Percentiles rank a stretch among this genome's conserved stretches.
phyloP scores from a whole-genome alignment of 2,329 filamentous ascomycete genomes.

The Microcyclosporella mali region DNA sequence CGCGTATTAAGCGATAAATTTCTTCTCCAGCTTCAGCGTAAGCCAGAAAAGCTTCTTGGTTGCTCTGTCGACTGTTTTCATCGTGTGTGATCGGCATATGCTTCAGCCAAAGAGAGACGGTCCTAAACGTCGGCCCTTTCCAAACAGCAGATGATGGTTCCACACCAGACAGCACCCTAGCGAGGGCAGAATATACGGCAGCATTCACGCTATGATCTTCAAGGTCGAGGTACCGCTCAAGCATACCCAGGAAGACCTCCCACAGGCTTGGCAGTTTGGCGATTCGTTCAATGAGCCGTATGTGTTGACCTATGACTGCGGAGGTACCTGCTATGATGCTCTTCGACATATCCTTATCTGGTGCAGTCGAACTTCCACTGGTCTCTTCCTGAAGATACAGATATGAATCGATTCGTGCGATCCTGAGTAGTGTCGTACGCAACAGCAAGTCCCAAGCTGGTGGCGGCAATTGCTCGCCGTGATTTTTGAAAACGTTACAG shows the following conservation, averaged over 20 bases:
- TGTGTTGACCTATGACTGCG: conserved; percentile 66
- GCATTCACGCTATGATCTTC: conserved; percentile 37
- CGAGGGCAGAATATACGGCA: conserved; percentile 38
- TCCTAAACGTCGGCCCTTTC: conserved; percentile 24
- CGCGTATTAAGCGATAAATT: conserved; percentile 68
- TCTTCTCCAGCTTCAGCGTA: conserved; percentile 72
- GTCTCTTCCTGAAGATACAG: conserved; percentile 12
- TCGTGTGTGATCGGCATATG: conserved; percentile 19
- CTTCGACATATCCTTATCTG: conserved; percentile 57
- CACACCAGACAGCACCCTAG: conserved; percentile 34
- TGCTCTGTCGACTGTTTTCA: conserved; percentile 34
- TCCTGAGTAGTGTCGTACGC: conserved; percentile 70
- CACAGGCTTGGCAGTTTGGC: conserved; percentile 66
- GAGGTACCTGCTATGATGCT: conserved; percentile 68
- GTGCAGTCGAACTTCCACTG: neutral
- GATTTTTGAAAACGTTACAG: conserved; percentile 84
- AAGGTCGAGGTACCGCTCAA: conserved; percentile 48
- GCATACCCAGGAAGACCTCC: conserved; percentile 64
- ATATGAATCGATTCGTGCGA: conserved; percentile 48
- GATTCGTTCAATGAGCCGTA: conserved; percentile 63
- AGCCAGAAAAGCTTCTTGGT: conserved; percentile 78
- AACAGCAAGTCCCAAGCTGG: conserved; percentile 81
- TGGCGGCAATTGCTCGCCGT: conserved; percentile 70
- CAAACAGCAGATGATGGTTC: conserved; percentile 16
- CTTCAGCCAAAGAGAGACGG: conserved; percentile 29